Evolutionary conservation across 176 grass and related monocot species (phyloP), one percentile per base, ranked within the genome.

Genomic region (Poa annua): DNA sequence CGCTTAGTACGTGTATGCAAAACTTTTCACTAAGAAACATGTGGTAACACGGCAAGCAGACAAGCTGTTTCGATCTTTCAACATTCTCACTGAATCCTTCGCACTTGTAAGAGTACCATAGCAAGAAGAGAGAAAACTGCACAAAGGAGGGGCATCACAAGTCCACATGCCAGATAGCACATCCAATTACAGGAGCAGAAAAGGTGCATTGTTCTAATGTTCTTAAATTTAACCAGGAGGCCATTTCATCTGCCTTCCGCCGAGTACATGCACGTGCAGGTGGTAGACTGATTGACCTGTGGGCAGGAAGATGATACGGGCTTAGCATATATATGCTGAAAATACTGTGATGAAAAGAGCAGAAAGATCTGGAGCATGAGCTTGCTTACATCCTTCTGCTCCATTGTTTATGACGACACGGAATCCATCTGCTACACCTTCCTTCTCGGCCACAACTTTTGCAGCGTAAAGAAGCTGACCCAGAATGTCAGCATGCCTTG

Each of bases 261-360:
- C 95, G 0, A 98, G 86, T 49, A 98, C 66, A 83, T 95, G 92
- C 76, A 98, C 53, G 50, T 98, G 95, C 51, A 98, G 84, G 80
- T 98, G 95, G 57, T 98, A 98, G 11, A 98, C 95, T 26, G 95
- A 93, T 81, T 98, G 95, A 83, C 95, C 95, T 98, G 82, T 76
- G 10, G 69, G 33, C 20, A 83, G 25, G 80, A 8, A 73, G 24
- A 75, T 35, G 34, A 36, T 51, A 33, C 5, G 19, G 0, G 10
- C 38, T 77, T 71, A 83, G 21, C 42, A 50, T 19, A 11, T 19
- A 11, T 53, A 83, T 77, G 66, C 8, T 29, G 1, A 39, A 71
- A 71, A 47, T 12, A 67, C 44, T 73, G 11, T 6, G 52, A 36
- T 54, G 44, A 1, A 59, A 87, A 54, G 72, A 71, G 17, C 24